Evolutionary conservation across 768 basidiomycete genomes (phyloP).

Genomic region (Paxillus rubicundulus): DNA sequence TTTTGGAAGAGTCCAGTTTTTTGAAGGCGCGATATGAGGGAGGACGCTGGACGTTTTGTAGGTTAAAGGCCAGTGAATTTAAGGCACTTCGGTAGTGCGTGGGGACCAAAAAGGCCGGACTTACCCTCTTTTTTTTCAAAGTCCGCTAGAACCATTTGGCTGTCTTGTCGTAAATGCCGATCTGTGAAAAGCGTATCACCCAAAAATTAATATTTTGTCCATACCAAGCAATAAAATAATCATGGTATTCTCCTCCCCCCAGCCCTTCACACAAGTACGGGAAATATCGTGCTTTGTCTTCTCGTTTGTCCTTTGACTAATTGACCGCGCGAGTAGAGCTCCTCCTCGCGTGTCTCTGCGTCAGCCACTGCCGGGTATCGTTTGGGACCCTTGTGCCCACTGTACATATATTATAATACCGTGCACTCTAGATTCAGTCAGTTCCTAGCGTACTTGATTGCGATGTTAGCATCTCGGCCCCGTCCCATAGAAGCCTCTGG

Average conservation of each 20-base stretch:
- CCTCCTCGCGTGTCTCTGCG: too few species aligned
- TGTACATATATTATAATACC: too few species aligned
- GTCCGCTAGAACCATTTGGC: constrained; percentile 21
- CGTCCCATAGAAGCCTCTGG: too few species aligned
- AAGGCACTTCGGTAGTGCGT: constrained; percentile 41
- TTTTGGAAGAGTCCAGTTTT: constrained; percentile 40
- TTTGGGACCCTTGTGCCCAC: too few species aligned
- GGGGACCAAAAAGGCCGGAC: constrained; percentile 36
- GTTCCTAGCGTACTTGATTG: too few species aligned
- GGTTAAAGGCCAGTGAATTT: constrained; percentile 36
- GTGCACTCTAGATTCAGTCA: too few species aligned
- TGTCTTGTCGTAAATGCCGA: constrained; percentile 27
- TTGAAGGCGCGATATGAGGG: constrained; percentile 29
- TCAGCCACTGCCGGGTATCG: too few species aligned
- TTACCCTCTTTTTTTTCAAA: constrained; percentile 37
- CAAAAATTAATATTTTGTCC: neutral
- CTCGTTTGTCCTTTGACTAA: neutral
- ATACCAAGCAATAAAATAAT: too few species aligned
- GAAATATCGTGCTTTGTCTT: neutral
- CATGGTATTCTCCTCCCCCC: neutral
- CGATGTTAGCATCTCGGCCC: too few species aligned
- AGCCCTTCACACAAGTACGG: neutral
- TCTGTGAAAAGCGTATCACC: constrained; percentile 1
- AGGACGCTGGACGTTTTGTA: constrained; percentile 31
- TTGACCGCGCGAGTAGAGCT: neutral